Base-by-base conservation (phyloP, 148 eudicot species). In the Nyssa sinensis region DNA sequence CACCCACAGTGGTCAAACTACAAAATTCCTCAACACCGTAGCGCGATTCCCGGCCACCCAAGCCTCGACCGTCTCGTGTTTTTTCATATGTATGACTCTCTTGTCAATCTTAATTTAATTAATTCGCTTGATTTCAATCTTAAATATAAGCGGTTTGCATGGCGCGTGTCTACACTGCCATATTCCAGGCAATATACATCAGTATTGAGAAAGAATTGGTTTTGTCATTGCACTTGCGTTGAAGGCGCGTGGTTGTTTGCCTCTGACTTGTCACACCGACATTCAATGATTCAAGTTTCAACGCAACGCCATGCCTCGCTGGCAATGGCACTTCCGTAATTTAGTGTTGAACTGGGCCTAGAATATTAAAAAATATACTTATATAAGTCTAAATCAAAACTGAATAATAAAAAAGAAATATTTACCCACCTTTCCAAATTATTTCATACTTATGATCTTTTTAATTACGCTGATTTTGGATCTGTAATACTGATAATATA, bases 11-110 rank as follows among this genome's bases (percentile, higher is more conserved):
- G 49, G 69, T 65, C 66, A 70, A 61, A 62, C 65, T 58, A 77
- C 77, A 80, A 75, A 73, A 39, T 66, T 31, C 49, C 27, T 41
- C 34, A 57, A 68, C 74, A 83, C 77, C 71, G 72, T 72, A 77
- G 84, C 89, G 84, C 65, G 85, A 86, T 81, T 86, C 87, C 77
- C 87, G 87, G 78, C n/a, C 51, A 71, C 61, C 61, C 66, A 35
- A 34, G 17, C 29, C n/a, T 66, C 35, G 30, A 23, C 75, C 74
- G 58, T 66, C 72, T 78, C 74, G 73, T 64, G 69, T 73, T 74
- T 74, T 64, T 64, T 57, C 61, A 55, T 57, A 55, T 68, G 63
- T 60, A 28, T 66, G 23, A 67, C 67, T 29, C n/a, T n/a, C n/a
- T n/a, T n/a, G n/a, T n/a, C 58, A 30, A 11, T 21, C 47, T 55